Evolutionary conservation across 31 red algal species (phyloP), one percentile per base, ranked within the genome.

Genomic region (Odonthalia washingtoniensis): DNA sequence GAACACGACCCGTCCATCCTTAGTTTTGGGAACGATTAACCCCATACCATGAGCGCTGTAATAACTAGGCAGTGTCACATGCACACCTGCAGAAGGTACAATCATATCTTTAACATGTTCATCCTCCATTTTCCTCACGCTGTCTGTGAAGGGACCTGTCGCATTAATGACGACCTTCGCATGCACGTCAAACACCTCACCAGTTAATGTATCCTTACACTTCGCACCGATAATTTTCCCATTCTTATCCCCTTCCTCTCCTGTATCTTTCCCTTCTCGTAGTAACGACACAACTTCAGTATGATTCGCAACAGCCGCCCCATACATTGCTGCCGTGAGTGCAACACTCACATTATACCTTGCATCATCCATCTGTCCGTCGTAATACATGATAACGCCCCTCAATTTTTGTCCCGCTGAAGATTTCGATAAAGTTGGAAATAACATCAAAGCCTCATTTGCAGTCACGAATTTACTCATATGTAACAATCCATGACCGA

Each of bases 351-450:
- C 78, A 57, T 92, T 92, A 70, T 96, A 95, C 27, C 97, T 82
- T 17, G 97, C 76, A 75, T 98, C 97, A 63, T 98, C 90, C 94
- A 96, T 94, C 57, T 96, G 94, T 42, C 94, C 97, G 69, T 98
- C 97, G 72, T 94, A 94, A 49, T 96, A 96, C 81, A 96, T 90
- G 68, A 98, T 98, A 9, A 68, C 84, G 30, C 97, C 97, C 4
- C 93, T 75, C 41, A 98, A 63, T 66, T 84, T 84, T 60, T 93
- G 85, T 30, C 94, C 94, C 30, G 85, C 91, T 44, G 76, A 81
- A 36, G 61, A 80, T 30, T 78, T 49, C 33, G 86, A 85, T 40
- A 98, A 79, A 33, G 96, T 98, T 24, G 96, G 96, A 85, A 98
- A 98, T 78, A 89, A 85, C 40, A 93, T 63, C 24, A 91, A 65